Base-by-base conservation (phyloP, 257 asterid species). In the Solanum verrucosum region DNA sequence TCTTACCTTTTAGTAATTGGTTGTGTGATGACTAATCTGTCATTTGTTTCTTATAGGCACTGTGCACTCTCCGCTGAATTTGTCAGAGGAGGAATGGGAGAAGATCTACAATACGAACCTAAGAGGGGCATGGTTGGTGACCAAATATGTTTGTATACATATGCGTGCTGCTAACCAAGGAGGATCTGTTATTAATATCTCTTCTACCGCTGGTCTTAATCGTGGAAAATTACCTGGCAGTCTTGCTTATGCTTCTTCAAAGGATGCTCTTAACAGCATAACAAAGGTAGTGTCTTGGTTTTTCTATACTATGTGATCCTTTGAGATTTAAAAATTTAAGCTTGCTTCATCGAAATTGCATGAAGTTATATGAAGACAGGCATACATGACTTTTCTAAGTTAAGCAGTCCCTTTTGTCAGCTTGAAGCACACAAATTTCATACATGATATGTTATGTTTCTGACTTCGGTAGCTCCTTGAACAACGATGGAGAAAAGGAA, bases 81-180 rank as follows among this genome's bases (percentile, higher is more conserved):
- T 95, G 90, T 83, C 82, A 0, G 98, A 93, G 82, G 92, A 91
- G 2, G 98, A 93, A 81, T 95, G 95, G 94, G 82, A 93, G 12
- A 49, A 88, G 5, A 75, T 34, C 44, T 79, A 90, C 6, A 89
- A 59, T 59, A 91, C 94, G 9, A 95, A 95, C 68, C 84, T 91
- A 34, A 93, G 83, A 4, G 98, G 95, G 20, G 68, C 92, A 27
- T 93, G 94, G 96, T 27, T 94, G 89, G 94, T 94, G 21, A 88
- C 96, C 0, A 94, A 93, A 91, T 89, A 88, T 21, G 95, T 91
- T 5, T 79, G 94, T 34, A 56, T 7, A 38, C 90, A 10, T 29
- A 92, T 93, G 96, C 90, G 93, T 0, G 90, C 89, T 63, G 87
- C 90, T 16, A 86, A 90, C 6, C 71, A 5, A 11, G 95, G 95